phyloP scores from a whole-genome alignment of 768 basidiomycete genomes.

The Hypholoma fasciculare region DNA sequence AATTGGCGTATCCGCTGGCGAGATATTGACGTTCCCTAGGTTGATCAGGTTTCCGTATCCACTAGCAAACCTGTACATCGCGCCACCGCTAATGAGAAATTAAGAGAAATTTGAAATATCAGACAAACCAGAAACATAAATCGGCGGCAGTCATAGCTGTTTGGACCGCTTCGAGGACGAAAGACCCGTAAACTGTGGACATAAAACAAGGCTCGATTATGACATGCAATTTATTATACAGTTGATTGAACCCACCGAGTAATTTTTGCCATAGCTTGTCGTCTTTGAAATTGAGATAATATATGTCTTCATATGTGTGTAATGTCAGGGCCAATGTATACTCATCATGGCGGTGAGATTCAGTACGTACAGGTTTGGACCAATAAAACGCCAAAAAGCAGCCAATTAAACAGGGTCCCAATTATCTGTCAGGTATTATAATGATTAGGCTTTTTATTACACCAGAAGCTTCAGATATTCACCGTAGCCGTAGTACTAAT shows the following conservation, averaged over 20 bases:
- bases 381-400: conserved; percentile 6
- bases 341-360: too few species aligned
- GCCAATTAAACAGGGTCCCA: conserved; percentile 11
- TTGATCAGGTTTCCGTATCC: conserved; percentile 6
- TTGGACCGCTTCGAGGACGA: conserved; percentile 6
- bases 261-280: conserved; percentile 5
- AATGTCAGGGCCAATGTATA: too few species aligned
- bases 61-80: conserved; percentile 1
- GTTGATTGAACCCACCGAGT: not conserved
- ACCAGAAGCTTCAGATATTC: too few species aligned
- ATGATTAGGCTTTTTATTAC: too few species aligned
- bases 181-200: conserved; percentile 4
- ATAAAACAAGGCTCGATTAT: not conserved
- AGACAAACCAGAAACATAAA: conserved; percentile 7
- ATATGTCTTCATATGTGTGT: conserved; percentile 2
- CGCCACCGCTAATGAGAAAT: not conserved
- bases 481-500: too few species aligned
- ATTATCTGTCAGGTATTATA: not conserved
- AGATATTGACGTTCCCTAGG: conserved; percentile 2
- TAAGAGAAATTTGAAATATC: not conserved
- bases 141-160: conserved; percentile 11
- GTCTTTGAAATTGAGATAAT: conserved; percentile 8
- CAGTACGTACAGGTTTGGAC: conserved; percentile 3
- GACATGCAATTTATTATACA: too few species aligned
- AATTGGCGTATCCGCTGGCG: conserved; percentile 10